These are phyloP conservation scores for Brassica rapa DNA, from an alignment of 345 rosid species.

Conservation along the genomic window DNA sequence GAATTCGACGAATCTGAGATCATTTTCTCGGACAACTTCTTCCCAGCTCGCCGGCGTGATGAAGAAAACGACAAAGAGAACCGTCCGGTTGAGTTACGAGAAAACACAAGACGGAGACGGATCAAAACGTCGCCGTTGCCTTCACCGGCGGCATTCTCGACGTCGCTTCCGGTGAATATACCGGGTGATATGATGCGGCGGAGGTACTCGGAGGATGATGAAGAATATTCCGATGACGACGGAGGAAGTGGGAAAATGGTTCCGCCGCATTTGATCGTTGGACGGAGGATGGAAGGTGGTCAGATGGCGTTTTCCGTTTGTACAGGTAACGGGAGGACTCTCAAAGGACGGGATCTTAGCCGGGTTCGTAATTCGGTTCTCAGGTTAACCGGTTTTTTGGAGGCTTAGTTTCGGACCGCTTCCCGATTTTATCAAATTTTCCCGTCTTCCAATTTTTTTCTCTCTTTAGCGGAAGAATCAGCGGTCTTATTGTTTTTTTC, in stretches of 20 bases:
- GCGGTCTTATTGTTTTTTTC: neutral
- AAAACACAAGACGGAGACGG: constrained; percentile 14
- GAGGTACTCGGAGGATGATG: constrained; percentile 33
- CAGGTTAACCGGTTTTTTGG: constrained; percentile 84
- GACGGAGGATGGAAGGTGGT: constrained; percentile 52
- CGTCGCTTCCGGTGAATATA: constrained; percentile 46
- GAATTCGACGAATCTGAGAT: constrained; percentile 61
- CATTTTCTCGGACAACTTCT: constrained; percentile 42
- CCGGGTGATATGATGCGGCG: constrained; percentile 20
- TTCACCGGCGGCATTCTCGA: constrained; percentile 6
- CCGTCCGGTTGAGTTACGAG: constrained; percentile 24
- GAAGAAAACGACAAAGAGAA: constrained; percentile 28
- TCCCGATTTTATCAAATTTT: neutral
- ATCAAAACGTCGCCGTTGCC: constrained; percentile 23
- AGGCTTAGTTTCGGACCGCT: constrained; percentile 44
- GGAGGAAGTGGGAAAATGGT: constrained; percentile 32
- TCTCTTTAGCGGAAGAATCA: constrained; percentile 20
- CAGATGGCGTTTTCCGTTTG: constrained; percentile 77
- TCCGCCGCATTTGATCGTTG: constrained; percentile 47
- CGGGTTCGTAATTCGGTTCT: constrained; percentile 83
- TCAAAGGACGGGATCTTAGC: constrained; percentile 81
- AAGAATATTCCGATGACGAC: constrained; percentile 30
- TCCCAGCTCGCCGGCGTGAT: neutral
- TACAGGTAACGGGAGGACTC: constrained; percentile 79
- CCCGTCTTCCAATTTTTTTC: constrained; percentile 4